Base-by-base conservation (phyloP, 139 green algal genomes). In the Volvox africanus region DNA sequence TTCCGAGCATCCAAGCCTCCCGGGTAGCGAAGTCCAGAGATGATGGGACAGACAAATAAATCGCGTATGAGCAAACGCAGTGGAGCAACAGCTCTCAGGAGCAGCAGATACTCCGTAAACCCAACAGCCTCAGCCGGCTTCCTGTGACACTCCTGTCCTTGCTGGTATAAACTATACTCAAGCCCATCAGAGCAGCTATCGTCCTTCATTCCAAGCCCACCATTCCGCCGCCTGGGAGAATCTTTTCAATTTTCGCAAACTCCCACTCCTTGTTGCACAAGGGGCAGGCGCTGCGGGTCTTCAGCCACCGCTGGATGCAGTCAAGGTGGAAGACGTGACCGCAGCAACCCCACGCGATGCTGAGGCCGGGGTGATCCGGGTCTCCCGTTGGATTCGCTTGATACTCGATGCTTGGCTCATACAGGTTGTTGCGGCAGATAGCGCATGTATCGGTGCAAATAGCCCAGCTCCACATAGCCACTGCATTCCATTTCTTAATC, bases 311-410 rank as follows among this genome's bases (percentile, higher is more conserved):
- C 91, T 99, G 97, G 75, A 99, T 99, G 96, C 98, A 99, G 95
- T 99, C 98, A 62, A 99, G 95, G 93, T 99, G 98, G 95, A 99
- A 99, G 28, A 99, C 98, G 73, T 99, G 98, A 20, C 98, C 98
- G 92, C 98, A 99, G 67, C 88, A 94, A 32, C 98, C 98, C 98
- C 98, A 99, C 1, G 98, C 97, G 69, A 99, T 99, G 86, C 90
- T 97, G 33, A 99, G 93, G 65, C 98, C 97, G 50, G 97, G 97
- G 90, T 99, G 96, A 67, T 99, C 97, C 26, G 94, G 87, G 76
- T 99, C 97, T 18, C 97, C 97, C 35, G 97, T 99, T 9, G 98
- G 98, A 90, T 99, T 99, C n/a, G 97, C 98, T 90, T 99, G 97
- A 93, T 99, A 99, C 95, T 99, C 98, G 61, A 99, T 99, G 92